Evolutionary conservation across 2,329 filamentous ascomycete species (phyloP), one percentile per base, ranked within the genome.

Genomic region (Hymenoscyphus fraxineus): DNA sequence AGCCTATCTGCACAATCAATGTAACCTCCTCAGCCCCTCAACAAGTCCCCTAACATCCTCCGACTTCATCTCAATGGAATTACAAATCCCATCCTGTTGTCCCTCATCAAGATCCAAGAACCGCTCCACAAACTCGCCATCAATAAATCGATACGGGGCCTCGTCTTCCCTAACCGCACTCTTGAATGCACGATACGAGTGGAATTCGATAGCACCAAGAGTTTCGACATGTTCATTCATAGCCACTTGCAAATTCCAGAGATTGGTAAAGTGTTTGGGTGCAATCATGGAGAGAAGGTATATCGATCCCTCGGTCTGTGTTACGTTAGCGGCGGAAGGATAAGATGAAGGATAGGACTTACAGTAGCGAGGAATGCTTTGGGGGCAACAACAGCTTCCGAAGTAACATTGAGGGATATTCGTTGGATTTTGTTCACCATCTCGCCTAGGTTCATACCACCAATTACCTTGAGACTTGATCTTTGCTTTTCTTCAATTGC

Each of bases 351-450:
- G 41, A 56, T 32, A 56, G 35, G 31, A 77, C 89, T 79, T 83
- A 94, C 93, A 62, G 95, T 98, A 65, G 86, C 93, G 61, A 98
- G 78, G 74, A 98, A 97, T 22, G 95, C 95, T 72, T 86, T 87
- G 0, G 95, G 94, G 7, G 89, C 80, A 7, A 97, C 87, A 32
- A 89, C 81, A 9, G 91, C 87, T 68, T 83, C 87, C 40, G 86
- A 79, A 19, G 82, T 83, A 2, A 86, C 81, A 35, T 86, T 82
- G 10, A 96, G 86, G 62, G 88, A 82, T 19, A 98, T 85, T 35
- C 85, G 85, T 27, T 89, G 85, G 63, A 98, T 96, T 39, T 87
- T 85, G 74, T 99, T 99, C 63, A 98, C 92, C 85, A 95, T 92
- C 76, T 99, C 94, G 0, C 95, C 93, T 10, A 99, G 81, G 56